phyloP scores from a whole-genome alignment of 1,139 yeast species.

The Pneumocystis carinii region DNA sequence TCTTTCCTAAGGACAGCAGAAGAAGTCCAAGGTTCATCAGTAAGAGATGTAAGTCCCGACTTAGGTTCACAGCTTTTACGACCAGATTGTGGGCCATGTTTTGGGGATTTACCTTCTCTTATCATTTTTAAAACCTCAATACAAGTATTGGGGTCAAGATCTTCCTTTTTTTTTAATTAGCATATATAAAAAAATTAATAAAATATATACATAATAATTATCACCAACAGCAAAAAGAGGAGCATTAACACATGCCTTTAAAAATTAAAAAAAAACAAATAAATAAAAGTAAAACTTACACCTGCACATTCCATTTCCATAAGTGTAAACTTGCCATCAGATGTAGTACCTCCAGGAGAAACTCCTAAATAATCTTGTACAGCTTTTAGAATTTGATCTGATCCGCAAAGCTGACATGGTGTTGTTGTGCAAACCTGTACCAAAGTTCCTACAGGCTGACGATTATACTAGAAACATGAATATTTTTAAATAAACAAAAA shows the following conservation, averaged over 20 bases:
- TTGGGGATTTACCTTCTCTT: conserved; percentile 46
- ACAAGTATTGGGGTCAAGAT: conserved; percentile 56
- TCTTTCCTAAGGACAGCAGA: conserved; percentile 9
- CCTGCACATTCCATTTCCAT: conserved; percentile 88
- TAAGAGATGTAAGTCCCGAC: background rate
- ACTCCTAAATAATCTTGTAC: conserved; percentile 46
- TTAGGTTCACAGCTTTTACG: conserved; percentile 65
- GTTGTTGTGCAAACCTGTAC: conserved; percentile 82
- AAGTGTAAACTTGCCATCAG: conserved; percentile 61
- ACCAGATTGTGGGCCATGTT: conserved; percentile 55
- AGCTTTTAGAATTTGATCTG: conserved; percentile 63
- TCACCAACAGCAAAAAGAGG: conserved; percentile 81
- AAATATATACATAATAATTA: conserved; percentile 36
- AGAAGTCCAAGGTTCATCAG: conserved; percentile 5
- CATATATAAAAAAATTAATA: background rate
- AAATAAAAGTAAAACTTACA: background rate
- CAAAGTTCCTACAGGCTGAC: conserved; percentile 77
- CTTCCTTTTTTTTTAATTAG: conserved; percentile 32
- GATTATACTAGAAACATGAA: conserved; percentile 34
- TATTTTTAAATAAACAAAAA: background rate
- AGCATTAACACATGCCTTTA: conserved; percentile 66
- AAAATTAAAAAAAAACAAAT: background rate
- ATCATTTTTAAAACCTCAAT: conserved; percentile 47
- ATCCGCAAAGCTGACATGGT: conserved; percentile 76
- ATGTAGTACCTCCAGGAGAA: conserved; percentile 67